phyloP scores from a whole-genome alignment of 805 yeast genomes.

The Yamadazyma tumulicola region DNA sequence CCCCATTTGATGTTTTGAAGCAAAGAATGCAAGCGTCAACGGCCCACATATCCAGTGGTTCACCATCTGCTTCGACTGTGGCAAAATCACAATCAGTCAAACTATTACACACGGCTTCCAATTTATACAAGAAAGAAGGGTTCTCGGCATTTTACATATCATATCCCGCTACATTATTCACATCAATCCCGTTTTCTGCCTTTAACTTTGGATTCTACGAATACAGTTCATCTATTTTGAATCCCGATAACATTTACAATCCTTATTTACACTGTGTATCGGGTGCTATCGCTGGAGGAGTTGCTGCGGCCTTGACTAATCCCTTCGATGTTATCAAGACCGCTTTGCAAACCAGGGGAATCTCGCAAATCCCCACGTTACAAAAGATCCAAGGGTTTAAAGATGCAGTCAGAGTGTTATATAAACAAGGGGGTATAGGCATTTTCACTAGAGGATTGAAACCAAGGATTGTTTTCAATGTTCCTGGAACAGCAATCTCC shows the following conservation, averaged over 20 bases:
- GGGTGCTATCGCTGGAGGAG: constrained; percentile 92
- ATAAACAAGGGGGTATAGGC: constrained; percentile 50
- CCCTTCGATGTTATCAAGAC: constrained; percentile 95
- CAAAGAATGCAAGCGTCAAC: constrained; percentile 80
- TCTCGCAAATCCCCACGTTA: constrained; percentile 44
- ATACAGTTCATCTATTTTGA: constrained; percentile 68
- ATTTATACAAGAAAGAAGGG: constrained; percentile 62
- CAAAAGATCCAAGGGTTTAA: constrained; percentile 60
- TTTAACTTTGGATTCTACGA: constrained; percentile 92
- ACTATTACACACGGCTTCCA: constrained; percentile 36
- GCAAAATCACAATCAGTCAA: constrained; percentile 19
- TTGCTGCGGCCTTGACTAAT: constrained; percentile 91
- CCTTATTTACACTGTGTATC: constrained; percentile 89
- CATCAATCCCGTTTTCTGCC: constrained; percentile 94
- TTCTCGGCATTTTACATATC: constrained; percentile 82
- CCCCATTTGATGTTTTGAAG: constrained; percentile 92
- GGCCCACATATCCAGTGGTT: constrained; percentile 1
- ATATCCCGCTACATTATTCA: constrained; percentile 88
- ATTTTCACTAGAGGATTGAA: constrained; percentile 84
- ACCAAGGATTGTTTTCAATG: constrained; percentile 88
- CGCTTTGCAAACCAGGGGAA: constrained; percentile 77
- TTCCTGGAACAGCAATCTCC: constrained; percentile 94
- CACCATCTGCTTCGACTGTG: constrained; percentile 1
- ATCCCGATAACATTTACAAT: constrained; percentile 76
- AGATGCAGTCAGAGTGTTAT: constrained; percentile 69